Percentiles rank a stretch among this genome's conserved stretches.
Evolutionary conservation across 73 alveolate species (phyloP).

Genomic region (Uronychia binucleata): DNA sequence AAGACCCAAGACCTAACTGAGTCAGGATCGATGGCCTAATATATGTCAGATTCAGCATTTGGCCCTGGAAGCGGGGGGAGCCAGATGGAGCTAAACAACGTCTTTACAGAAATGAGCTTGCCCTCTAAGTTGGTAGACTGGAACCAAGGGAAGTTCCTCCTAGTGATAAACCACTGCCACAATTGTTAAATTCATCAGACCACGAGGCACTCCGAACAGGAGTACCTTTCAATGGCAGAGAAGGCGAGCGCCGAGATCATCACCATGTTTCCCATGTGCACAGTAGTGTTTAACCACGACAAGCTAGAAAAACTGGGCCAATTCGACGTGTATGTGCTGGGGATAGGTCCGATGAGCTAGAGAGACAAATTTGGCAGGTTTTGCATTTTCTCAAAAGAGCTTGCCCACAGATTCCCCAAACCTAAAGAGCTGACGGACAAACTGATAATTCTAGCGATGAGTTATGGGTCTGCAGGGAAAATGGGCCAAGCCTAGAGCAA

Average conservation of each 20-base stretch:
- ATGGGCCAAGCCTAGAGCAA: conserved; percentile 62
- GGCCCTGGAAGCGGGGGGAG: no score
- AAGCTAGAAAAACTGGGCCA: conserved; percentile 86
- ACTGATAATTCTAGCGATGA: conserved; percentile 80
- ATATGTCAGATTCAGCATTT: no score
- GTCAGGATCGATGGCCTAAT: neutral
- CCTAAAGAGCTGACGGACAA: conserved; percentile 81
- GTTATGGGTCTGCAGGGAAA: conserved; percentile 87
- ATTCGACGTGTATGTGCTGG: conserved; percentile 95
- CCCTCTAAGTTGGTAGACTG: conserved; percentile 35
- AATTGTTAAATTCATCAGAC: conserved; percentile 90
- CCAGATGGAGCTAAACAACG: no score
- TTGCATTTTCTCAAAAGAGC: conserved; percentile 85
- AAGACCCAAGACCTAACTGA: neutral
- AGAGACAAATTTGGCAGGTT: conserved; percentile 92
- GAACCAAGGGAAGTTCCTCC: conserved; percentile 89
- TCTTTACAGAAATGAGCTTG: conserved; percentile 7
- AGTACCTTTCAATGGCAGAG: conserved; percentile 85
- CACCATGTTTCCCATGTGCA: conserved; percentile 85
- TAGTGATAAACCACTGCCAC: conserved; percentile 90
- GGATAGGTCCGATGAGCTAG: conserved; percentile 83
- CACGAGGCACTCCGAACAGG: conserved; percentile 95
- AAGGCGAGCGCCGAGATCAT: conserved; percentile 85
- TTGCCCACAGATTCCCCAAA: conserved; percentile 77
- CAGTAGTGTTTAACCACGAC: conserved; percentile 92